A percentile compares a stretch with the other conserved stretches of the same genome.
phyloP scores from a whole-genome alignment of 2,329 filamentous ascomycete species.

The Cyphellophora attinorum region DNA sequence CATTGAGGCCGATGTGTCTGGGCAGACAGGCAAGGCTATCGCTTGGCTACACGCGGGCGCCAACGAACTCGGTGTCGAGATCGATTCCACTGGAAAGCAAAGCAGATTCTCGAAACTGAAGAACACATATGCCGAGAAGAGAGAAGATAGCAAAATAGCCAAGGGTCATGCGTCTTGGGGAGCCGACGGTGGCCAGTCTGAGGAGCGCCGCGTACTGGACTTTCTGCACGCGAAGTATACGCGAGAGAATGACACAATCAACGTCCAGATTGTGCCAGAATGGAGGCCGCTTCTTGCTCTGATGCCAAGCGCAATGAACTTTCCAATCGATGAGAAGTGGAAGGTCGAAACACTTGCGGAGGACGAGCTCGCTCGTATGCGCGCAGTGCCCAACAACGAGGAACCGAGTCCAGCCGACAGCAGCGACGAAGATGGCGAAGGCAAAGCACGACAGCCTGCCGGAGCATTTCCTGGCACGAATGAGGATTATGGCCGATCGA shows the following conservation, averaged over 20 bases:
- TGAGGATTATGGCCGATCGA: constrained; percentile 10
- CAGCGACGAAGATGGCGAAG: constrained; percentile 34
- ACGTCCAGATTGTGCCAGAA: constrained; percentile 67
- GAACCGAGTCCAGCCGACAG: constrained; percentile 7
- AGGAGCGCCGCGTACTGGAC: constrained; percentile 76
- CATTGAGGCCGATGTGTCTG: constrained; percentile 75
- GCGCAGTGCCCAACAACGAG: constrained; percentile 43
- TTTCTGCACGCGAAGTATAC: constrained; percentile 84
- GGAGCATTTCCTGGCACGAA: constrained; percentile 25
- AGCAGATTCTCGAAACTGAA: constrained; percentile 12
- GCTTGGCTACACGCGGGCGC: constrained; percentile 76
- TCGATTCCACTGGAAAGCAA: constrained; percentile 8
- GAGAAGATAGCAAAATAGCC: constrained; percentile 57
- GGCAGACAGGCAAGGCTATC: constrained; percentile 73
- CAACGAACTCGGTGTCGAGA: constrained; percentile 33
- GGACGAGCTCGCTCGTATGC: constrained; percentile 50
- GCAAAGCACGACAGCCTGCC: constrained; percentile 18
- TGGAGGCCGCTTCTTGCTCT: constrained; percentile 61
- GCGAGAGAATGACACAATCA: constrained; percentile 89
- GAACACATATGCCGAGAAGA: constrained; percentile 19
- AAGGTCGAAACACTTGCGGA: constrained; percentile 55
- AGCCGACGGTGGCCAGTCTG: constrained; percentile 69
- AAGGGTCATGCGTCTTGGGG: constrained; percentile 61
- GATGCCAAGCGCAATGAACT: constrained; percentile 82
- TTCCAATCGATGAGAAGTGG: constrained; percentile 51